A percentile compares a stretch with the other conserved stretches of the same genome.
These are phyloP conservation scores for Oryza glumipatula DNA, from an alignment of 176 grass and related monocot genomes.

Conservation along the genomic window DNA sequence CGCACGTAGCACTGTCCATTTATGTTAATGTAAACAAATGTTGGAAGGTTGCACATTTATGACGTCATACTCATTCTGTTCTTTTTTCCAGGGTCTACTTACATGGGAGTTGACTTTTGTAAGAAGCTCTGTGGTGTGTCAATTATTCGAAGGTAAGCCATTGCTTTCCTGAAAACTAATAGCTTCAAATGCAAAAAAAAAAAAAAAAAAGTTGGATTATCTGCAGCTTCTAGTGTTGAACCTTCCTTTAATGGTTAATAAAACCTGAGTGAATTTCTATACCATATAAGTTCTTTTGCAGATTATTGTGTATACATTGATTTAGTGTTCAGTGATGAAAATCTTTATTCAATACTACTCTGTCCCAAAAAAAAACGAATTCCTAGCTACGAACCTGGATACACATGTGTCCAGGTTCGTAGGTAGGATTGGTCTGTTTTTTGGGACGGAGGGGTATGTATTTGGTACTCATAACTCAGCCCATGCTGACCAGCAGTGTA, in stretches of 20 bases:
- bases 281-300: constrained; percentile 5
- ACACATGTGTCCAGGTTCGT: too few species aligned
- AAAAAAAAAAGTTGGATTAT: neutral
- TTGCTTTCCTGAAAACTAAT: constrained; percentile 7
- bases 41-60: neutral
- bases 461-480: constrained; percentile 2
- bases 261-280: constrained; percentile 8
- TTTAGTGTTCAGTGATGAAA: neutral
- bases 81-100: constrained; percentile 59
- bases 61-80: constrained; percentile 23
- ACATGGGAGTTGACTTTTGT: constrained; percentile 86
- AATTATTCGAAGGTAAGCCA: constrained; percentile 72
- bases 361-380: too few species aligned
- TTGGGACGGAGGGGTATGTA: neutral
- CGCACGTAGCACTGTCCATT: neutral
- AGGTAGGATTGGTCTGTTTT: too few species aligned
- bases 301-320: neutral
- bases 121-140: constrained; percentile 93
- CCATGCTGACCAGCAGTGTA: constrained; percentile 5
- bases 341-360: neutral
- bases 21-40: neutral
- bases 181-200: constrained; percentile 11
- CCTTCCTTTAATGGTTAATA: neutral
- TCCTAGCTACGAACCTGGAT: too few species aligned
- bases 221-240: neutral